phyloP scores from a whole-genome alignment of 2,329 filamentous ascomycete genomes.

The Reticulascus tulasneorum region DNA sequence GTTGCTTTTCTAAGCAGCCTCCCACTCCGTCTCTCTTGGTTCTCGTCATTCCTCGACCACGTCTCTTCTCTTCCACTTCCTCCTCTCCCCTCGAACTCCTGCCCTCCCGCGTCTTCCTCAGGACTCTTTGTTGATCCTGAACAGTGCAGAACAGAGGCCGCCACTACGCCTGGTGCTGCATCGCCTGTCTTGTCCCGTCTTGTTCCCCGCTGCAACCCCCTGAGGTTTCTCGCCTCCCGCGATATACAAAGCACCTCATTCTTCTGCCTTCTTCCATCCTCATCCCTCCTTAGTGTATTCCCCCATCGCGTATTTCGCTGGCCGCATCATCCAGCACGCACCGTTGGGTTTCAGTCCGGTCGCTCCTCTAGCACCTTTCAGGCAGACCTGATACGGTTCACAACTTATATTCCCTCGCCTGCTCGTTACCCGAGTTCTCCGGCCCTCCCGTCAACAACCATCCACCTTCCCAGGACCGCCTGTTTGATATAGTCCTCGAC shows the following conservation, averaged over 20 bases:
- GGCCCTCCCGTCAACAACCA: neutral
- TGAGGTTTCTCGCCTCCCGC: too few relatives aligned
- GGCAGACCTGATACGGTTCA: slow-evolving; percentile 11
- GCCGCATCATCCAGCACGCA: too few relatives aligned
- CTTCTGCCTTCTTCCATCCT: slow-evolving; percentile 7
- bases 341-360: too few relatives aligned
- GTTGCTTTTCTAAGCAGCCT: slow-evolving; percentile 16
- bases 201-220: slow-evolving; percentile 1
- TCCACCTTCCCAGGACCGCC: neutral
- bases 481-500: too few relatives aligned
- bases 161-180: slow-evolving; percentile 2
- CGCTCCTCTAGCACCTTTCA: too few relatives aligned
- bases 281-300: too few relatives aligned
- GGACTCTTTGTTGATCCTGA: slow-evolving; percentile 7
- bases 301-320: slow-evolving; percentile 11
- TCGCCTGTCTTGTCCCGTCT: slow-evolving; percentile 1
- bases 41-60: neutral
- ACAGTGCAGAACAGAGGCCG: slow-evolving; percentile 10
- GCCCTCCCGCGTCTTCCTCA: slow-evolving; percentile 6
- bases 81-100: slow-evolving; percentile 1
- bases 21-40: slow-evolving; percentile 8
- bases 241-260: neutral
- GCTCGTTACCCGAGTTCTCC: slow-evolving; percentile 4
- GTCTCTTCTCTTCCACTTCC: slow-evolving; percentile 5
- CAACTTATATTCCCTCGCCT: slow-evolving; percentile 12